A percentile compares a stretch with the other conserved stretches of the same genome.
Evolutionary conservation across 768 basidiomycete genomes (phyloP).

Genomic region (Leccinum olivaceopallidum): DNA sequence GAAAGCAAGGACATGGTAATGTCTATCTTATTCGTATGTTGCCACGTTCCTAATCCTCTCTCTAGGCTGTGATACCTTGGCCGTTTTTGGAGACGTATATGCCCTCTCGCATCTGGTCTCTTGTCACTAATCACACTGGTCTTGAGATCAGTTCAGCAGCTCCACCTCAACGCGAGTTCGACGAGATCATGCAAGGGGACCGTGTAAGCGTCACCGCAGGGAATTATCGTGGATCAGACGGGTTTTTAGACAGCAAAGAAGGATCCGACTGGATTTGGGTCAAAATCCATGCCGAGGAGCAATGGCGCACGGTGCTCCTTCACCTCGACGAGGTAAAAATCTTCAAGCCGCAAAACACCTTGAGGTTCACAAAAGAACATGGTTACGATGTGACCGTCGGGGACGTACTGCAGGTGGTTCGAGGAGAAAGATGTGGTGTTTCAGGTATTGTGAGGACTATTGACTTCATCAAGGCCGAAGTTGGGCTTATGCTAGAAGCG

Average conservation of each 20-base stretch:
- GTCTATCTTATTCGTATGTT: background rate
- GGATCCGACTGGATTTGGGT: background rate
- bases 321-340: background rate
- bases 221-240: background rate
- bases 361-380: background rate
- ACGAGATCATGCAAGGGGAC: background rate
- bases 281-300: background rate
- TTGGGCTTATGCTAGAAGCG: too few relatives aligned
- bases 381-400: background rate
- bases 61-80: background rate
- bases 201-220: background rate
- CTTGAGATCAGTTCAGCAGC: background rate
- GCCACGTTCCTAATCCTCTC: background rate
- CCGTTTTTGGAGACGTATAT: background rate
- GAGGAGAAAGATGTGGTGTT: too few relatives aligned
- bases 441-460: too few relatives aligned
- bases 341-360: background rate
- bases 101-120: background rate
- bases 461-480: too few relatives aligned
- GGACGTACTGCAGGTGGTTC: background rate
- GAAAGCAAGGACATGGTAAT: background rate
- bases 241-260: background rate
- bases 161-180: background rate
- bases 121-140: background rate
- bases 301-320: background rate